Conservation (phyloP, 2,329 filamentous ascomycete species). For the Macrophomina tecta region DNA sequence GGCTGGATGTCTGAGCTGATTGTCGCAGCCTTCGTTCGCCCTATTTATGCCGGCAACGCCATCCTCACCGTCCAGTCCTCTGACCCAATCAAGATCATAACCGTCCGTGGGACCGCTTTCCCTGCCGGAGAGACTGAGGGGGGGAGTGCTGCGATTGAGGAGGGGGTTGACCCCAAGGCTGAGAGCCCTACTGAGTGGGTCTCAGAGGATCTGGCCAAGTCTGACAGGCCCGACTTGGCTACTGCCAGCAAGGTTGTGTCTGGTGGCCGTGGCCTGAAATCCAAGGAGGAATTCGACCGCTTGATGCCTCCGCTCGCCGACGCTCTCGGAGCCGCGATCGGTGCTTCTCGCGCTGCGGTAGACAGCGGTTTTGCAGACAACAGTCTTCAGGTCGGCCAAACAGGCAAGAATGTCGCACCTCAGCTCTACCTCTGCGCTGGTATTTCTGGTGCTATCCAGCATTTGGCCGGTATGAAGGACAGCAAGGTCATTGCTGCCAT, state of each 20-base stretch:
- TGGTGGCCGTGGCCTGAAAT: constrained; percentile 92
- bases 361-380: constrained; percentile 98
- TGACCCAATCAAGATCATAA: constrained; percentile 86
- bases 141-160: constrained; percentile 77
- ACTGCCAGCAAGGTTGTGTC: constrained; percentile 92
- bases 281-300: constrained; percentile 95
- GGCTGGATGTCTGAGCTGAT: background rate
- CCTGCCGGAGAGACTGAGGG: constrained; percentile 72
- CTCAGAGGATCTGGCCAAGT: constrained; percentile 90
- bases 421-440: constrained; percentile 94
- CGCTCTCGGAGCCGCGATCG: constrained; percentile 90
- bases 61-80: constrained; percentile 93
- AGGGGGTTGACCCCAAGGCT: constrained; percentile 82
- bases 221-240: constrained; percentile 88
- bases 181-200: constrained; percentile 83
- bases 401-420: constrained; percentile 96
- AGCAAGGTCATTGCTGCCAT: constrained; percentile 99
- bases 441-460: constrained; percentile 96
- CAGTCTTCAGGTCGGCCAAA: constrained; percentile 97
- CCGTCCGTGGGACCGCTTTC: constrained; percentile 92
- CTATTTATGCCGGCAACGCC: constrained; percentile 97
- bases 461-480: constrained; percentile 99
- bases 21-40: constrained; percentile 77
- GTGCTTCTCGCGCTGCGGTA: constrained; percentile 91
- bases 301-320: constrained; percentile 93